Percentiles rank a stretch among this genome's conserved stretches.
These are phyloP conservation scores for Rosa multiflora DNA, from an alignment of 306 rosid genomes.

Conservation along the genomic window DNA sequence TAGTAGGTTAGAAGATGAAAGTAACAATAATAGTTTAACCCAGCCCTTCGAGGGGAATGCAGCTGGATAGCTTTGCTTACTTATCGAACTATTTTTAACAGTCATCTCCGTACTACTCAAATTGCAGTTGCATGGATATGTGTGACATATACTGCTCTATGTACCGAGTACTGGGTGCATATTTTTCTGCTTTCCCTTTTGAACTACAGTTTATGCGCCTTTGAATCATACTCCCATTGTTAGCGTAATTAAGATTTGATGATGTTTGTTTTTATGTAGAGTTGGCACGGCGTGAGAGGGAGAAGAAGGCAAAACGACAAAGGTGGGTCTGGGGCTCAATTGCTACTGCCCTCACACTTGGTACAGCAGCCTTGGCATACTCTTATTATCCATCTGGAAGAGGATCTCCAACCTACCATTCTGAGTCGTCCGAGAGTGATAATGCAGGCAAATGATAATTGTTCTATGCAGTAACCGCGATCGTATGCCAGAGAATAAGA, in stretches of 20 bases:
- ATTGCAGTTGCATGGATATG: not conserved
- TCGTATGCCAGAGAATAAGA: constrained; percentile 42
- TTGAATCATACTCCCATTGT: constrained; percentile 5
- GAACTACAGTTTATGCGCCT: constrained; percentile 1
- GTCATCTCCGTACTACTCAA: not conserved
- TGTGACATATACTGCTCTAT: not conserved
- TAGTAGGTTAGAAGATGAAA: not conserved
- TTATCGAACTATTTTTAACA: not conserved
- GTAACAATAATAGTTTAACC: not conserved
- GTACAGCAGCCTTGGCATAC: constrained; percentile 73
- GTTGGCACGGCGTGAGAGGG: constrained; percentile 75
- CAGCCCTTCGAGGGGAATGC: not conserved
- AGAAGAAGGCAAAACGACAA: constrained; percentile 58
- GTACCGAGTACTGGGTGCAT: not conserved
- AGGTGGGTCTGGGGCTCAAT: constrained; percentile 93
- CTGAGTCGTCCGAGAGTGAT: constrained; percentile 39
- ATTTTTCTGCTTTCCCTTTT: not conserved
- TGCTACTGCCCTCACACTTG: constrained; percentile 56
- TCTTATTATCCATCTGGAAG: constrained; percentile 61
- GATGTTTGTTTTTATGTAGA: constrained; percentile 42
- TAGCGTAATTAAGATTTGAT: constrained; percentile 12
- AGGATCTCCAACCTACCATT: constrained; percentile 31
- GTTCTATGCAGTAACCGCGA: constrained; percentile 28
- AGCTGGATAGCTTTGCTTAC: not conserved
- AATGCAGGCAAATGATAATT: constrained; percentile 37